Base-by-base conservation (phyloP, 306 rosid species). In the Vicia faba region DNA sequence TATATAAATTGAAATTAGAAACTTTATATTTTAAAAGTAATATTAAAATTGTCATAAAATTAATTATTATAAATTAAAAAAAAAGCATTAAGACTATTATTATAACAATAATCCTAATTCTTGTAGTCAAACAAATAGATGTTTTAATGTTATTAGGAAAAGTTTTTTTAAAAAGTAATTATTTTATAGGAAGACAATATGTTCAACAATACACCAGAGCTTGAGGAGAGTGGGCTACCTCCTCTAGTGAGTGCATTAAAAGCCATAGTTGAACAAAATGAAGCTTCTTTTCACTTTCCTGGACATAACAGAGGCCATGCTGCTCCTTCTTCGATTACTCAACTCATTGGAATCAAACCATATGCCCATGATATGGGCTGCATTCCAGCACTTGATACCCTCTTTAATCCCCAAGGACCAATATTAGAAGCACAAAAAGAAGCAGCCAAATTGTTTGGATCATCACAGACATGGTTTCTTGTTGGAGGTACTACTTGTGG, bases 401-500 rank as follows among this genome's bases (percentile, higher is more conserved):
- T 91, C 59, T 92, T 84, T 70, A 80, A 73, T 59, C 95, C 97
- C 0, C 77, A 81, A 43, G 96, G 92, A 0, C 95, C 98, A 2
- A 87, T 89, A 79, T 80, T 89, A 40, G 86, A 87, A 57, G 98
- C 98, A 65, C 96, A 92, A 63, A 77, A 38, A 66, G 72, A 82
- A 80, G 98, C 98, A 57, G 86, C 96, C 48, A 77, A 83, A 73
- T 70, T 92, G 70, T 89, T 92, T 73, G 92, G 95, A 40, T 80
- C 98, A 2, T 78, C 74, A 51, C 69, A 89, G 66, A 89, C 96
- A 57, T 92, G 98, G 98, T 92, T 92, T 69, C 96, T 92, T 35
- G 95, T 92, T 35, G 98, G 96, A 39, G 98, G 98, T 26, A 82
- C 95, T 44, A 92, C 98, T 11, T 92, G 92, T 74, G 98, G 96